Evolutionary conservation across 768 basidiomycete genomes (phyloP).

Genomic region (Tubosaeta brunneosetosa): DNA sequence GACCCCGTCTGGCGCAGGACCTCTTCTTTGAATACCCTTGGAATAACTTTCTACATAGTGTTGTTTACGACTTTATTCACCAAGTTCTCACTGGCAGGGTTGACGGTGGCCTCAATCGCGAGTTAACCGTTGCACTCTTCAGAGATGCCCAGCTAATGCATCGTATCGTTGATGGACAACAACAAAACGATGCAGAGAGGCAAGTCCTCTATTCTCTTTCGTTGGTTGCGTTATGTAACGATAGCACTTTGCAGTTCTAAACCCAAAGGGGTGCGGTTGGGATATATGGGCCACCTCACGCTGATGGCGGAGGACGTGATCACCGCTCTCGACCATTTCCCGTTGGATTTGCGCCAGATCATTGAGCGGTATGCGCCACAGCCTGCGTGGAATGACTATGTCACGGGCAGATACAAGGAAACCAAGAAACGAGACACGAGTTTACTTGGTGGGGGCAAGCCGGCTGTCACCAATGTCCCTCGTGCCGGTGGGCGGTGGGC

Average conservation of each 20-base stretch:
- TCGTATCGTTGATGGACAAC: slow-evolving; percentile 83
- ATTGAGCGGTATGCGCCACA: slow-evolving; percentile 69
- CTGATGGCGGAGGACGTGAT: slow-evolving; percentile 95
- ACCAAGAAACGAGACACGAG: slow-evolving; percentile 78
- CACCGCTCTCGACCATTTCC: slow-evolving; percentile 83
- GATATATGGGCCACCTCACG: slow-evolving; percentile 96
- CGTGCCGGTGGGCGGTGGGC: slow-evolving; percentile 47
- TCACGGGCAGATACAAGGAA: slow-evolving; percentile 78
- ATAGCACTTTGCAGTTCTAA: slow-evolving; percentile 43
- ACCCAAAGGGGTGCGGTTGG: slow-evolving; percentile 75
- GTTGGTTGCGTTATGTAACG: slow-evolving; percentile 6
- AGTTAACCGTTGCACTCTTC: slow-evolving; percentile 80
- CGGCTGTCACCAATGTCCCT: slow-evolving; percentile 42
- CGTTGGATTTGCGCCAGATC: slow-evolving; percentile 63
- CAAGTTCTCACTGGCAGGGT: slow-evolving; percentile 89
- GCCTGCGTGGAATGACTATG: slow-evolving; percentile 85
- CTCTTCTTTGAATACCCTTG: slow-evolving; percentile 94
- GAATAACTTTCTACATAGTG: slow-evolving; percentile 97
- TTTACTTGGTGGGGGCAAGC: slow-evolving; percentile 84
- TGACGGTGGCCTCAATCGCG: slow-evolving; percentile 77
- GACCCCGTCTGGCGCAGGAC: slow-evolving; percentile 46
- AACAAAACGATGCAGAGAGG: slow-evolving; percentile 72
- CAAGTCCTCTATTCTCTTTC: slow-evolving; percentile 28
- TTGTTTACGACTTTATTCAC: slow-evolving; percentile 93
- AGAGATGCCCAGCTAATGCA: slow-evolving; percentile 80